These are phyloP conservation scores for Datisca glomerata DNA, from an alignment of 306 rosid genomes.

Conservation along the genomic window DNA sequence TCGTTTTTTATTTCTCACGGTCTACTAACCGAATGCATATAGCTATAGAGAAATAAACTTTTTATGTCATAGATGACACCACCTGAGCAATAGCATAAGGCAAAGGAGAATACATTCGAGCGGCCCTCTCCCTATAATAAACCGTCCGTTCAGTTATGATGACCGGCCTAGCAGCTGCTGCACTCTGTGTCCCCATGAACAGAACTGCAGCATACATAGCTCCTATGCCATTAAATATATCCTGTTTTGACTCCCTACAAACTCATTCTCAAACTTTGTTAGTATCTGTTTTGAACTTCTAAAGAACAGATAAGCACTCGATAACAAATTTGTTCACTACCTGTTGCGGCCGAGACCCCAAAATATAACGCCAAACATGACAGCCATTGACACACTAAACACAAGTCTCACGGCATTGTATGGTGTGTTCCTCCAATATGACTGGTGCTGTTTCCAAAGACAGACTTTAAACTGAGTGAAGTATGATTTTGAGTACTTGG, in stretches of 20 bases:
- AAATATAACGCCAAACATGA: constrained; percentile 60
- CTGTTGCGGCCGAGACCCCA: constrained; percentile 55
- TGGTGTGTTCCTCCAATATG: constrained; percentile 66
- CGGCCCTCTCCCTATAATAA: constrained; percentile 66
- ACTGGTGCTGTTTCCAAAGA: constrained; percentile 56
- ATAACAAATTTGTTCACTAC: constrained; percentile 17
- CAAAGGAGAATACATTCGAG: constrained; percentile 78
- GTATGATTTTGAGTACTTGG: constrained; percentile 46
- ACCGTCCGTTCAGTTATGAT: constrained; percentile 59
- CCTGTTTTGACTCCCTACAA: constrained; percentile 46
- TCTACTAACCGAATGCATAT: too few relatives aligned
- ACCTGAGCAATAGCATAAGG: constrained; percentile 78
- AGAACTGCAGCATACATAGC: constrained; percentile 59
- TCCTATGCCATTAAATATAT: constrained; percentile 54
- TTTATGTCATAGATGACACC: too few relatives aligned
- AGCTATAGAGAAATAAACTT: too few relatives aligned
- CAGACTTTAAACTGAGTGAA: constrained; percentile 53
- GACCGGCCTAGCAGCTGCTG: constrained; percentile 52
- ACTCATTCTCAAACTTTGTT: background rate
- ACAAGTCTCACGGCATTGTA: constrained; percentile 51
- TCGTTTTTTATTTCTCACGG: too few relatives aligned
- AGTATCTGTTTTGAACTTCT: too few relatives aligned
- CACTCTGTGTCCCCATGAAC: constrained; percentile 51
- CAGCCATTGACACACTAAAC: constrained; percentile 44
- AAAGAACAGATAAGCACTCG: too few relatives aligned